Evolutionary conservation across 1,139 yeast genomes (phyloP).

Genomic region (Yamadazyma oceani): DNA sequence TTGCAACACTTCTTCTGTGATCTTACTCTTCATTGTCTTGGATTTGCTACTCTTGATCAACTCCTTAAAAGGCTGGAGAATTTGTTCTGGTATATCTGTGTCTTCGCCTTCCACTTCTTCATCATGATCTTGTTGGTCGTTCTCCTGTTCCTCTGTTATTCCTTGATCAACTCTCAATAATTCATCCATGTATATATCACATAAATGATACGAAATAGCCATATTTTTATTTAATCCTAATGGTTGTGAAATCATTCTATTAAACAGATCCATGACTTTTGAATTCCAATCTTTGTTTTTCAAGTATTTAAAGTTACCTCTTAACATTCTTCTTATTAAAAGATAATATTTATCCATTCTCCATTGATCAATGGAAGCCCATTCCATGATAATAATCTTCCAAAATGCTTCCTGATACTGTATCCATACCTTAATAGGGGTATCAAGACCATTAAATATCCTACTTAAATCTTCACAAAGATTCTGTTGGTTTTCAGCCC

Average conservation of each 20-base stretch:
- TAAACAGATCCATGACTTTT: constrained; percentile 46
- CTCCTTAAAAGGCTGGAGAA: constrained; percentile 59
- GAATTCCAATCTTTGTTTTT: constrained; percentile 56
- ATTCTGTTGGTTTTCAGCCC: constrained; percentile 87
- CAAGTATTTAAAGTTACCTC: constrained; percentile 63
- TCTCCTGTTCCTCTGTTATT: constrained; percentile 27
- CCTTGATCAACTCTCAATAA: constrained; percentile 34
- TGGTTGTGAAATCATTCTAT: constrained; percentile 41
- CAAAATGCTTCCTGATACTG: constrained; percentile 77
- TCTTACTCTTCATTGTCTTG: constrained; percentile 67
- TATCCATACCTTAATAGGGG: constrained; percentile 20
- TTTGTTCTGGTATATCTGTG: constrained; percentile 51
- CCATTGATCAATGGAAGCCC: constrained; percentile 84
- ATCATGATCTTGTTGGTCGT: constrained; percentile 36
- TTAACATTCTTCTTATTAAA: constrained; percentile 73
- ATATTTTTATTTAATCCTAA: constrained; percentile 59
- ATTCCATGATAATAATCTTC: constrained; percentile 75
- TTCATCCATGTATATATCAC: constrained; percentile 85
- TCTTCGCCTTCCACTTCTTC: constrained; percentile 33
- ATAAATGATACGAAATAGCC: constrained; percentile 81
- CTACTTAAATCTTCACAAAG: constrained; percentile 74
- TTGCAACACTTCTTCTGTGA: constrained; percentile 61
- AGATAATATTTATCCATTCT: constrained; percentile 84
- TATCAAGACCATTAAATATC: constrained; percentile 42
- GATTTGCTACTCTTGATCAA: constrained; percentile 51